Base-by-base conservation (phyloP, 129 eudicot species). In the Silybum marianum region DNA sequence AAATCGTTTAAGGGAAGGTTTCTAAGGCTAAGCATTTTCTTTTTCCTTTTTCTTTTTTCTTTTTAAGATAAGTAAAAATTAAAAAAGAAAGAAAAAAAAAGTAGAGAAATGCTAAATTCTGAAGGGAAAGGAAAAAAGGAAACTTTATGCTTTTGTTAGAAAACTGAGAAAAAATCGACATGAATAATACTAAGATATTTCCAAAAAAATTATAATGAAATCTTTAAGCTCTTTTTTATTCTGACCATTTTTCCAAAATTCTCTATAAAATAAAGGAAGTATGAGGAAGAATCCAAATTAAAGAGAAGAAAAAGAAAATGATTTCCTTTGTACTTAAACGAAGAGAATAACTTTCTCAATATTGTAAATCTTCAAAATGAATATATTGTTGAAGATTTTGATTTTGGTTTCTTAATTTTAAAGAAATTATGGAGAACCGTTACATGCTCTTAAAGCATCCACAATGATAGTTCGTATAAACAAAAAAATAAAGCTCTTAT, bases 1-100 rank as follows among this genome's bases (percentile, higher is more conserved):
- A 8, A 40, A 60, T 40, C 78, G 72, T 80, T 79, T 69, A 80
- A 69, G 77, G 62, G 39, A 71, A 80, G 13, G 4, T 63, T 23
- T 62, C 69, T 22, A 6, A 9, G 76, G 14, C 30, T 48, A 71
- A 12, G 23, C 32, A 58, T 54, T 62, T n/a, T 58, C 18, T 36
- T 72, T 19, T 58, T 12, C 18, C 24, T 12, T 58, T 6, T 70
- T 21, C 4, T 12, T 46, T 46, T 13, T 11, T 46, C 58, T 11
- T 4, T 72, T 1, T 8, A 71, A 32, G 3, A 22, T 72, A 32
- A 21, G 70, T 6, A 48, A 30, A n/a, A 44, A 6, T 6, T 48
- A 30, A n/a, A 44, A 6, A 5, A 19, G 19, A 69, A 70, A 13
- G 9, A 79, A 28, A 48, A 21, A 6, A 69, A 28, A 68, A 69